Base-by-base conservation (phyloP, 2,329 filamentous ascomycete genomes). In the Cercospora nicotianae region DNA sequence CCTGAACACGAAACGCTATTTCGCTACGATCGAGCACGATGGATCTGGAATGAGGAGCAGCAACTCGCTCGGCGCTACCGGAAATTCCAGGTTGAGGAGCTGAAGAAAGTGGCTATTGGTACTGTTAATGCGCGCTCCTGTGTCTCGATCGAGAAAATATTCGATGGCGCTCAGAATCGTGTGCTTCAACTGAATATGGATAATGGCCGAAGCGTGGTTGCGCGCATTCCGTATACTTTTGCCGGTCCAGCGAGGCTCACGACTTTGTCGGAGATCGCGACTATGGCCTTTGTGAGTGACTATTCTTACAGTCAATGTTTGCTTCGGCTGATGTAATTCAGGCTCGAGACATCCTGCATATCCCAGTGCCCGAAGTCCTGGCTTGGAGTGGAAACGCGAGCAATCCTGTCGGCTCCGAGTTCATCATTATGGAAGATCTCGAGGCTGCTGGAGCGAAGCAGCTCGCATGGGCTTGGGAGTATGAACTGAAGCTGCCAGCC, bases 41-140 rank as follows among this genome's bases (percentile, higher is more conserved):
- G 77, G 76, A 64, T 79, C 30, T 77, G 77, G 78, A 71, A 80
- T 60, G 79, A 81, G 70, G 72, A 78, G 30, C 64, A 70, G 23
- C 74, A 78, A 63, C 72, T 79, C 31, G 16, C 39, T 8, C 75
- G 77, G 18, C 75, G 80, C 59, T 79, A 77, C 57, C 67, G 66
- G 28, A 51, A 53, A 7, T 81, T 81, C 65, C 75, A 81, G 68
- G 74, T 82, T 3, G 18, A 71, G 48, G 75, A 74, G 53, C 74
- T 82, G 3, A 68, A 79, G 68, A 68, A 68, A 20, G 60, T 79
- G 36, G 78, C 78, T 13, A 76, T 76, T 33, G 59, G 73, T 55
- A 75, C 71, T 58, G 63, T 77, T 61, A 74, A 77, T 57, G 76
- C 77, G 13, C 65, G 72, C 12, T 69, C 51, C 9, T 81, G 79